phyloP scores from a whole-genome alignment of 1,284 basidiomycete genomes.

The Naganishia sp. region DNA sequence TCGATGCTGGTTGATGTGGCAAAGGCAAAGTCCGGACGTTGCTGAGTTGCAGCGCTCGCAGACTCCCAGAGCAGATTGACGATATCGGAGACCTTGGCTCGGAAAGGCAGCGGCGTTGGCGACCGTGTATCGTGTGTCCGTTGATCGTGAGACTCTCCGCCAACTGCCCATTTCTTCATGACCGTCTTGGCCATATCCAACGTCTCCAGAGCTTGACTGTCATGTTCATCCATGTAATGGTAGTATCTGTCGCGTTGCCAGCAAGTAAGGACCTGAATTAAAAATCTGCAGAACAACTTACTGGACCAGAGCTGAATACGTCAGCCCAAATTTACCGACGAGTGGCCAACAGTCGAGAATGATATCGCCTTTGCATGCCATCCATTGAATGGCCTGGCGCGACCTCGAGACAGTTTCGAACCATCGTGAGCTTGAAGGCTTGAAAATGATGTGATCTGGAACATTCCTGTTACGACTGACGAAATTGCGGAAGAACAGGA shows the following conservation, averaged over 20 bases:
- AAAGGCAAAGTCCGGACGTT: too few relatives aligned
- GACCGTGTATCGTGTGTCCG: neutral
- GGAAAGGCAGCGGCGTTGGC: neutral
- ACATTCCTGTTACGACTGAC: neutral
- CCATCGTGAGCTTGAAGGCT: neutral
- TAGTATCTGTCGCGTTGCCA: neutral
- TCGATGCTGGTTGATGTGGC: too few relatives aligned
- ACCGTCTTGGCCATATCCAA: neutral
- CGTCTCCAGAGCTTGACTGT: neutral
- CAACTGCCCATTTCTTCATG: conserved; percentile 2
- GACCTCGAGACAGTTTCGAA: neutral
- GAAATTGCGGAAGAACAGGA: conserved; percentile 1
- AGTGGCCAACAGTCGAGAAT: neutral
- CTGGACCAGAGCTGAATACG: neutral
- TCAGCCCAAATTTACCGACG: neutral
- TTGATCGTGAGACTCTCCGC: neutral
- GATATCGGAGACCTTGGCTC: neutral
- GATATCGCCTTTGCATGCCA: neutral
- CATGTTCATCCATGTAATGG: neutral
- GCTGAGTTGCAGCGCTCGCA: neutral
- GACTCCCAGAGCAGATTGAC: neutral
- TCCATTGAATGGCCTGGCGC: neutral
- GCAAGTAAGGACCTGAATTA: neutral
- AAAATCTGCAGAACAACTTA: neutral
- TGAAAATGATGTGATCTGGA: neutral